A percentile compares a stretch with the other conserved stretches of the same genome.
These are phyloP conservation scores for Ogataea methanolica DNA, from an alignment of 805 yeast species.

Conservation along the genomic window DNA sequence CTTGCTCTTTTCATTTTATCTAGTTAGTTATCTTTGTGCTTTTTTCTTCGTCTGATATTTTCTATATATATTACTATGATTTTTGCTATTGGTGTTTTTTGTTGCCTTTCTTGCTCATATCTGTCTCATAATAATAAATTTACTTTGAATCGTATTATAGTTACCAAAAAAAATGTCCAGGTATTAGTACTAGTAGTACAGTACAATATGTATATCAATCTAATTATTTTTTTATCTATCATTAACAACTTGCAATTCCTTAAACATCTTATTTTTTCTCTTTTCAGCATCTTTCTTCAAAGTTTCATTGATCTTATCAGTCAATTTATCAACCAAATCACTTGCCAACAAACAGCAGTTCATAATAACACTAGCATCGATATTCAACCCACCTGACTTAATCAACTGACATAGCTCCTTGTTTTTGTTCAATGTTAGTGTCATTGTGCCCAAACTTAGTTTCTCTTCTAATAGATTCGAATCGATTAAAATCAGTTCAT, in stretches of 20 bases:
- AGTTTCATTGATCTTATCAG: conserved; percentile 55
- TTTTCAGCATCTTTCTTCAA: conserved; percentile 48
- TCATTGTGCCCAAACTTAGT: conserved; percentile 71
- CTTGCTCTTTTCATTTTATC: not conserved
- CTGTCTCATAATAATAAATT: no score
- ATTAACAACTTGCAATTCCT: conserved; percentile 30
- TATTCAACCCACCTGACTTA: conserved; percentile 85
- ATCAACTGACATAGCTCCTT: conserved; percentile 86
- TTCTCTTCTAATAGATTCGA: conserved; percentile 74
- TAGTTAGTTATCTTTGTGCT: not conserved
- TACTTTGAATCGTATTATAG: no score
- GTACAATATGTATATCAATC: not conserved
- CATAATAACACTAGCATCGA: conserved; percentile 66
- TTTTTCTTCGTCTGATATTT: not conserved
- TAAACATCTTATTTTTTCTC: conserved; percentile 19
- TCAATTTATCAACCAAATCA: conserved; percentile 54
- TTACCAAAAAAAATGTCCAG: no score
- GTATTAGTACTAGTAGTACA: not conserved
- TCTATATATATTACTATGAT: not conserved
- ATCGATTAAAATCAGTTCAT: conserved; percentile 66
- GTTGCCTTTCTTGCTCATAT: no score
- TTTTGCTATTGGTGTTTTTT: no score
- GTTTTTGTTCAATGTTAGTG: conserved; percentile 84
- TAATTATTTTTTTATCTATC: conserved; percentile 15
- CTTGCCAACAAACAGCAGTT: conserved; percentile 67